A percentile compares a stretch with the other conserved stretches of the same genome.
phyloP scores from a whole-genome alignment of 441 rosid genomes.

The Gossypium schwendimanii region DNA sequence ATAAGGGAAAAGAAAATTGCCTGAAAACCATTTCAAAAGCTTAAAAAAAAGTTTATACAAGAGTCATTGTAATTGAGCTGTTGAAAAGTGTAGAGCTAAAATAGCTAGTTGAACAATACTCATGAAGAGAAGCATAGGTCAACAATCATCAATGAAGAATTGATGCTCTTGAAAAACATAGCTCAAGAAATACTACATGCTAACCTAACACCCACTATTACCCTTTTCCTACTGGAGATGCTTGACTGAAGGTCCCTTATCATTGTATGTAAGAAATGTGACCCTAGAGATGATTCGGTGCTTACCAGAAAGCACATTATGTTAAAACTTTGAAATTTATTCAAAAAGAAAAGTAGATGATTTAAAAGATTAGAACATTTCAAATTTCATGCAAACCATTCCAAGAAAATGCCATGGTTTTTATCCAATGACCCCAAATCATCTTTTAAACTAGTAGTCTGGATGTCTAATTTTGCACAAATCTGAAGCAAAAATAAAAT shows the following conservation, averaged over 20 bases:
- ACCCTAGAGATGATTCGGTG: background rate
- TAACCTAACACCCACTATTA: background rate
- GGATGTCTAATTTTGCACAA: background rate
- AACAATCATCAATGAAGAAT: background rate
- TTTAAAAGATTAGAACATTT: background rate
- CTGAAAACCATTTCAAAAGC: background rate
- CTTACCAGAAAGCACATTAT: background rate
- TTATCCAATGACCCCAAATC: background rate
- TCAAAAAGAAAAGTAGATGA: background rate
- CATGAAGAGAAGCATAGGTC: background rate
- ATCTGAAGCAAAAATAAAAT: background rate
- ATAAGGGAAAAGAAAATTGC: background rate
- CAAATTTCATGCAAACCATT: background rate
- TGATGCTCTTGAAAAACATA: background rate
- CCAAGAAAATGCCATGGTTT: background rate
- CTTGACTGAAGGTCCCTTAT: background rate
- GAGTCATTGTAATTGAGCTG: background rate
- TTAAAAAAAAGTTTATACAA: background rate
- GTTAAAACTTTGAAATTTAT: background rate
- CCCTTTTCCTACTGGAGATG: background rate
- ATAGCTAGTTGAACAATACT: background rate
- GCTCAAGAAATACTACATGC: background rate
- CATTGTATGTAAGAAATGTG: background rate
- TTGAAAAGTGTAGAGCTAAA: background rate
- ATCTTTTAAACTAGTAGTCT: background rate